These are phyloP conservation scores for Cercospora nicotianae DNA, from an alignment of 2,329 filamentous ascomycete genomes.

Conservation along the genomic window DNA sequence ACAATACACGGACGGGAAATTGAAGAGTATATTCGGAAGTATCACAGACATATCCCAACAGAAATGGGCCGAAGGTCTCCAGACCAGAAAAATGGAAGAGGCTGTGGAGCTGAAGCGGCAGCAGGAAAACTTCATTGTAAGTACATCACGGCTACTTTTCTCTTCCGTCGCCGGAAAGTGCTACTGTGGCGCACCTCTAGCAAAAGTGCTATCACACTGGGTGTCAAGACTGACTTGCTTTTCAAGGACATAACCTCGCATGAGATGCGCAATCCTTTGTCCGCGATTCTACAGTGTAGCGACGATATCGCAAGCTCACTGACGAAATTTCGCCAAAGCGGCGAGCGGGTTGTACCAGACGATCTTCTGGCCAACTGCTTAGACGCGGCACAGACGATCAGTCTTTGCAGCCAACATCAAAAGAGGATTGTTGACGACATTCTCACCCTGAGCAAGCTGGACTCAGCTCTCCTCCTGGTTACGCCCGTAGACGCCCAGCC, in stretches of 20 bases:
- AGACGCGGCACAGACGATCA: conserved; percentile 75
- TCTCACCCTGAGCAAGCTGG: conserved; percentile 71
- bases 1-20: conserved; percentile 60
- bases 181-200: background rate
- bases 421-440: conserved; percentile 78
- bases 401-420: conserved; percentile 75
- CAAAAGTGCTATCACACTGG: background rate
- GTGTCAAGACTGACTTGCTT: background rate
- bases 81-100: conserved; percentile 74
- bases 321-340: conserved; percentile 48
- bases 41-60: conserved; percentile 84
- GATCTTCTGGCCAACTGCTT: conserved; percentile 61
- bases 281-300: conserved; percentile 72
- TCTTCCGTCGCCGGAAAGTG: background rate
- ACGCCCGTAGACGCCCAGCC: conserved; percentile 70
- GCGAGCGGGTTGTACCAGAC: conserved; percentile 37
- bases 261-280: conserved; percentile 67
- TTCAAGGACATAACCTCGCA: conserved; percentile 42
- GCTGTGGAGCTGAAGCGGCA: conserved; percentile 78
- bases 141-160: background rate
- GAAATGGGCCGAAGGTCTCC: conserved; percentile 79
- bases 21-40: conserved; percentile 76
- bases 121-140: conserved; percentile 49
- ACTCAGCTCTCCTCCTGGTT: conserved; percentile 71
- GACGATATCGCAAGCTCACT: conserved; percentile 66